These are phyloP conservation scores for Clavispora santaluciae DNA, from an alignment of 805 yeast genomes.

Conservation along the genomic window DNA sequence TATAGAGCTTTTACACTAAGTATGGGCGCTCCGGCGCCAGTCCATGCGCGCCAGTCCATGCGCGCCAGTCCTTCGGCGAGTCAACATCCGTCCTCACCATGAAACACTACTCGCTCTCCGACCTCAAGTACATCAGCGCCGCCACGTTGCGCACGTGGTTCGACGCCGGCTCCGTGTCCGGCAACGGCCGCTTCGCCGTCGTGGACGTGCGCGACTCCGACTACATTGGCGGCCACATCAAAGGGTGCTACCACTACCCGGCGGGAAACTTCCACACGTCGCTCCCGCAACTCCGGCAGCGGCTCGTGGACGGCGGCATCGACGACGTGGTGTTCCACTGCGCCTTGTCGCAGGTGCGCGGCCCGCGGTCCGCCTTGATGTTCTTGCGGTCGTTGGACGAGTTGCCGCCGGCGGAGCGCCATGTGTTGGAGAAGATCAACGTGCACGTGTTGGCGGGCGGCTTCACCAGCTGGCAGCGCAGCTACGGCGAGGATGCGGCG, in stretches of 20 bases:
- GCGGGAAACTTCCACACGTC: slow-evolving; percentile 39
- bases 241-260: slow-evolving; percentile 52
- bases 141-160: slow-evolving; percentile 45
- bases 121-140: slow-evolving; percentile 45
- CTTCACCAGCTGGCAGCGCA: slow-evolving; percentile 74
- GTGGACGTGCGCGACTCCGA: slow-evolving; percentile 88
- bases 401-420: slow-evolving; percentile 18
- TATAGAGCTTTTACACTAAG: no score
- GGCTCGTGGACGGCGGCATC: slow-evolving; percentile 26
- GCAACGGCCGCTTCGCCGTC: slow-evolving; percentile 44
- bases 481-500: slow-evolving; percentile 59
- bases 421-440: slow-evolving; percentile 32
- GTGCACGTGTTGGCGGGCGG: slow-evolving; percentile 83
- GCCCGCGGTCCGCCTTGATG: slow-evolving; percentile 76
- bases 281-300: slow-evolving; percentile 33
- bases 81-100: no score
- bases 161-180: slow-evolving; percentile 30
- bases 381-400: slow-evolving; percentile 47
- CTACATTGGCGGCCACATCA: slow-evolving; percentile 71
- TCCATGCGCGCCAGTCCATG: no score
- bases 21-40: no score
- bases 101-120: slow-evolving; percentile 23
- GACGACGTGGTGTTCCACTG: slow-evolving; percentile 81
- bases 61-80: no score
- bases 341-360: slow-evolving; percentile 85